Percentiles rank a stretch among this genome's conserved stretches.
These are phyloP conservation scores for Phtheirospermum japonicum DNA, from an alignment of 257 asterid genomes.

Conservation along the genomic window DNA sequence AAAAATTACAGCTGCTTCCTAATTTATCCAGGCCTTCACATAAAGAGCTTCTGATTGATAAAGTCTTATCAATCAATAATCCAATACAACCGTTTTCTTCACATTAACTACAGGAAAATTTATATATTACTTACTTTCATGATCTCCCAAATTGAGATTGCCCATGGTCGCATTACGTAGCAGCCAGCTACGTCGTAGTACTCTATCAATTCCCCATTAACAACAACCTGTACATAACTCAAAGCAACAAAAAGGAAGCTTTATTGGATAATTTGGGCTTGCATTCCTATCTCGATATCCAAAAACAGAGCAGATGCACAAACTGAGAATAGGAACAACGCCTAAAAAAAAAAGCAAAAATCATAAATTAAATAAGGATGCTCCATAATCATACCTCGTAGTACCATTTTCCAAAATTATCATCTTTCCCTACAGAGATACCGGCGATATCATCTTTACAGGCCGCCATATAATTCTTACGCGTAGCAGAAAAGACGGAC, in stretches of 20 bases:
- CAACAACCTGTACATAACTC: conserved; percentile 47
- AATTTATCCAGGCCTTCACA: not conserved
- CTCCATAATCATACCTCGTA: conserved; percentile 71
- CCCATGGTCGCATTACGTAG: conserved; percentile 95
- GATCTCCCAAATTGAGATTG: conserved; percentile 92
- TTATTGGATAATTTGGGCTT: too few species aligned
- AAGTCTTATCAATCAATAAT: not conserved
- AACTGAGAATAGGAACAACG: too few species aligned
- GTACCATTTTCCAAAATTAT: conserved; percentile 96
- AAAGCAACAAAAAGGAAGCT: not conserved
- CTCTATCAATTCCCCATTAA: conserved; percentile 83
- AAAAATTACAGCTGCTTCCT: not conserved
- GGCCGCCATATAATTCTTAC: too few species aligned
- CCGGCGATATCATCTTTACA: too few species aligned
- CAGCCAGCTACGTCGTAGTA: conserved; percentile 98
- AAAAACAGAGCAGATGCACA: too few species aligned
- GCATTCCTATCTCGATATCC: too few species aligned
- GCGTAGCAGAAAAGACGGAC: too few species aligned
- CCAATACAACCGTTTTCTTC: not conserved
- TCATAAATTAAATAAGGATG: too few species aligned
- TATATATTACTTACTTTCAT: conserved; percentile 63
- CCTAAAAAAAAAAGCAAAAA: too few species aligned
- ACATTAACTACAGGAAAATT: not conserved
- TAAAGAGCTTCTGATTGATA: too few species aligned
- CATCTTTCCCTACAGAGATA: conserved; percentile 44